These are phyloP conservation scores for Limonium bicolor DNA, from an alignment of 148 eudicot species.

Conservation along the genomic window DNA sequence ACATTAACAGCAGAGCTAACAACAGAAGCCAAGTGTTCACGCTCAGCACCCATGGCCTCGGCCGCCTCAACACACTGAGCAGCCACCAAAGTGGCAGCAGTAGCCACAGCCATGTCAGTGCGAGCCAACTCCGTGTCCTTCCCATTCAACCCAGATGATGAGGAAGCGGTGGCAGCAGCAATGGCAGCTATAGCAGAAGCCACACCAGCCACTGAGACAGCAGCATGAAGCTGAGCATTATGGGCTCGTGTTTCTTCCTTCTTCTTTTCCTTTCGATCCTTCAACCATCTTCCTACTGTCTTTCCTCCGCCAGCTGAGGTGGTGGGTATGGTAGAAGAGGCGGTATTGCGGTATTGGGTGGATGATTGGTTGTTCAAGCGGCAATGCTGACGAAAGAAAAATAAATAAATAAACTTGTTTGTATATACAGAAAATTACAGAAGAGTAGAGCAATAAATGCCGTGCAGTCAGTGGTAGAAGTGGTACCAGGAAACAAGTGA, in stretches of 20 bases:
- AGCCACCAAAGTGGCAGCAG: constrained; percentile 89
- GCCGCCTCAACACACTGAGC: constrained; percentile 95
- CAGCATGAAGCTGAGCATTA: constrained; percentile 84
- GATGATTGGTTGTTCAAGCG: background rate
- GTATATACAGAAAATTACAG: too few species aligned
- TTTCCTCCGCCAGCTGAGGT: constrained; percentile 31
- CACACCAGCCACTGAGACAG: constrained; percentile 81
- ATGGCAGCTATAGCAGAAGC: constrained; percentile 92
- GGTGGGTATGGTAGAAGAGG: background rate
- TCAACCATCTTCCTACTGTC: constrained; percentile 89
- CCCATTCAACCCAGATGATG: constrained; percentile 22
- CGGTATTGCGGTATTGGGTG: constrained; percentile 8
- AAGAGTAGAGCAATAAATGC: too few species aligned
- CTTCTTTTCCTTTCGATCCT: constrained; percentile 75
- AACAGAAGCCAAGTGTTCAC: constrained; percentile 58
- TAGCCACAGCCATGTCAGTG: constrained; percentile 83
- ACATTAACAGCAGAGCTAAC: constrained; percentile 88
- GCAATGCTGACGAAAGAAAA: constrained; percentile 2
- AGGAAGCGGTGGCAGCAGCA: constrained; percentile 77
- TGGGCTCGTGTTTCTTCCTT: constrained; percentile 79
- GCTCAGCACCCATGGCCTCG: constrained; percentile 85
- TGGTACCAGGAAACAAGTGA: too few species aligned
- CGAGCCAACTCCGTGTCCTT: constrained; percentile 55
- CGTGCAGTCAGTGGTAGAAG: too few species aligned
- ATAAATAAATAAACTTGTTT: too few species aligned